phyloP scores from a whole-genome alignment of 2,329 filamentous ascomycete species.

The Pseudocercospora ulei region DNA sequence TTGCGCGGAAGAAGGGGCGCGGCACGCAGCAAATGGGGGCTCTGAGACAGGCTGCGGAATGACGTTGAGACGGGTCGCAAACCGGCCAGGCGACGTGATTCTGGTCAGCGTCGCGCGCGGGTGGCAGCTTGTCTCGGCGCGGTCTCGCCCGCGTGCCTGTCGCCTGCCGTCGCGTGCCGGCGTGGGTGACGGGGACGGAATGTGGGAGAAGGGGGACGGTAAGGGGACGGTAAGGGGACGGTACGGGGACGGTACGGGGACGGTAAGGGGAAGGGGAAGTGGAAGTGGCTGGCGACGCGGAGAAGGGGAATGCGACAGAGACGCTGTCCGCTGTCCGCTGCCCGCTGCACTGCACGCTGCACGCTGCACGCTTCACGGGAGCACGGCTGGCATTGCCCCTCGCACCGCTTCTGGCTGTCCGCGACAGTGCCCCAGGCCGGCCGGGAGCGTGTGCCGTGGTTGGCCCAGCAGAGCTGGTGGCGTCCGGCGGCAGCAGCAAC shows the following conservation, averaged over 20 bases:
- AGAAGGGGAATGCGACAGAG: slow-evolving; percentile 3
- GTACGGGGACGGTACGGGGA: not conserved
- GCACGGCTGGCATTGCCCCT: slow-evolving; percentile 2
- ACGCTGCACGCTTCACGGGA: not conserved
- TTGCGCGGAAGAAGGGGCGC: too few relatives aligned
- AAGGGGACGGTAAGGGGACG: not conserved
- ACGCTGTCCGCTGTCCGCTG: too few relatives aligned
- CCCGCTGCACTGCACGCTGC: too few relatives aligned
- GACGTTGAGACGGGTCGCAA: slow-evolving; percentile 1
- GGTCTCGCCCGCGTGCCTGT: slow-evolving; percentile 1
- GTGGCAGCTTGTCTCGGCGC: slow-evolving; percentile 5
- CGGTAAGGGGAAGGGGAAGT: too few relatives aligned
- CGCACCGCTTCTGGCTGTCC: slow-evolving; percentile 3
- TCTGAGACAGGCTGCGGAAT: slow-evolving; percentile 14
- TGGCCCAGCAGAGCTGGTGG: too few relatives aligned
- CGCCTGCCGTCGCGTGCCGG: slow-evolving; percentile 5
- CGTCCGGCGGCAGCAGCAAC: too few relatives aligned
- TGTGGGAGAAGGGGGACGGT: slow-evolving; percentile 5
- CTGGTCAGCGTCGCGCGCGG: not conserved
- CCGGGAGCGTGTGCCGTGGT: too few relatives aligned
- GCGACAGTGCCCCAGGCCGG: slow-evolving; percentile 4
- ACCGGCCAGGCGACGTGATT: slow-evolving; percentile 2
- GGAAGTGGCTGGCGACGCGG: not conserved
- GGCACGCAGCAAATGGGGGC: slow-evolving; percentile 7
- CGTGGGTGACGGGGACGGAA: not conserved